phyloP scores from a whole-genome alignment of 208 protist genomes.

The Trypanosoma boissoni region DNA sequence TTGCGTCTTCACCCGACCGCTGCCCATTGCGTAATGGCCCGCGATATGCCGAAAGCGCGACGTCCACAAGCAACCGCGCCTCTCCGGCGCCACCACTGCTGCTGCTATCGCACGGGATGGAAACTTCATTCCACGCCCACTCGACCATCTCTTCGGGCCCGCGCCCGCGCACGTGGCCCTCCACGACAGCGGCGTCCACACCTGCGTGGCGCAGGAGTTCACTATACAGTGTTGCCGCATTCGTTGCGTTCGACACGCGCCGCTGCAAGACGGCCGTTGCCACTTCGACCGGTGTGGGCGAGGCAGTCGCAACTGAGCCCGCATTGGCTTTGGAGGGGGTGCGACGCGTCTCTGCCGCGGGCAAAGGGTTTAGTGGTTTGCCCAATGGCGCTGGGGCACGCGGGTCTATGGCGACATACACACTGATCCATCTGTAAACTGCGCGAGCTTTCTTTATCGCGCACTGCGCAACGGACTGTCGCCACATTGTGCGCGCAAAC shows the following conservation, averaged over 20 bases:
- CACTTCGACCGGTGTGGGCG: slow-evolving; percentile 25
- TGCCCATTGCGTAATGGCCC: slow-evolving; percentile 28
- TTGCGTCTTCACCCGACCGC: slow-evolving; percentile 8
- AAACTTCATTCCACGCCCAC: slow-evolving; percentile 80
- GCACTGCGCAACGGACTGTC: slow-evolving; percentile 57
- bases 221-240: slow-evolving; percentile 59
- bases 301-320: neutral
- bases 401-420: slow-evolving; percentile 34
- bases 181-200: slow-evolving; percentile 49
- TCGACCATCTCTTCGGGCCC: slow-evolving; percentile 44
- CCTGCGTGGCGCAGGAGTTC: slow-evolving; percentile 42
- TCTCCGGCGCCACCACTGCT: too few relatives aligned
- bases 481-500: slow-evolving; percentile 52
- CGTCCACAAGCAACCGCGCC: slow-evolving; percentile 60
- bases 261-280: slow-evolving; percentile 35
- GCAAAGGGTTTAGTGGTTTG: too few relatives aligned
- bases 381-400: neutral
- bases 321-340: too few relatives aligned
- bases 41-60: slow-evolving; percentile 37
- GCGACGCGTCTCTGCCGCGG: slow-evolving; percentile 4
- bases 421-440: slow-evolving; percentile 70
- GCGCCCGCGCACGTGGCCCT: slow-evolving; percentile 49
- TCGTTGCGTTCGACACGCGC: slow-evolving; percentile 32
- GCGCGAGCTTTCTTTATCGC: slow-evolving; percentile 51
- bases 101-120: slow-evolving; percentile 20